Evolutionary conservation across 2,329 filamentous ascomycete genomes (phyloP), one percentile per base, ranked within the genome.

Genomic region (Nothophaeocryptopus gaeumannii): DNA sequence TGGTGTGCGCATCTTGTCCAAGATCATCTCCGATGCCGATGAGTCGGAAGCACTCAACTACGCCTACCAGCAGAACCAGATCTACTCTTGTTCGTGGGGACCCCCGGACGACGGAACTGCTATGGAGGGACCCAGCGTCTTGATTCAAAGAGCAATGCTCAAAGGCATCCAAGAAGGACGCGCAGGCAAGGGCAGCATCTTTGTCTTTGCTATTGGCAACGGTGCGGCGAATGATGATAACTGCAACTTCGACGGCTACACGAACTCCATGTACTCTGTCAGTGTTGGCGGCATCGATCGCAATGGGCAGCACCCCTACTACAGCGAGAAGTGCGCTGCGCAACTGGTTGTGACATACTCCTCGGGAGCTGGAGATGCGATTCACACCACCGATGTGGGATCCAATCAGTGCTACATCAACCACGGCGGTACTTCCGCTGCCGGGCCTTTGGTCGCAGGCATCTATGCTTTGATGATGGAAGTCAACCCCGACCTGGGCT

Each of bases 191-290:
- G 93, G 93, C 8, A 95, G 89, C 26, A 88, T 99, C 58, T 99
- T 90, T 64, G 93, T 99, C 47, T 99, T 99, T 70, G 93, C 93
- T 37, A 91, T 92, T 58, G 93, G 93, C 51, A 99, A 99, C 65
- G 93, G 93, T 50, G 95, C 92, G 8, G 76, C 78, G 3, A 82
- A 77, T 57, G 91, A 88, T 39, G 93, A 99, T 69, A 97, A 99
- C 72, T 99, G 93, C 79, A 99, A 99, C 69, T 99, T 99, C 68
- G 93, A 99, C 67, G 93, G 93, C 34, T 99, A 99, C 72, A 99
- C 93, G 52, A 99, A 99, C 75, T 96, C 91, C 67, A 99, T 99
- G 62, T 99, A 97, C 78, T 96, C 90, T 68, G 93, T 99, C 62
- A 96, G 91, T 0, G 90, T 99, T 13, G 93, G 93, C 33, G 92